Evolutionary conservation across 257 asterid species (phyloP).

Genomic region (Salvia splendens): DNA sequence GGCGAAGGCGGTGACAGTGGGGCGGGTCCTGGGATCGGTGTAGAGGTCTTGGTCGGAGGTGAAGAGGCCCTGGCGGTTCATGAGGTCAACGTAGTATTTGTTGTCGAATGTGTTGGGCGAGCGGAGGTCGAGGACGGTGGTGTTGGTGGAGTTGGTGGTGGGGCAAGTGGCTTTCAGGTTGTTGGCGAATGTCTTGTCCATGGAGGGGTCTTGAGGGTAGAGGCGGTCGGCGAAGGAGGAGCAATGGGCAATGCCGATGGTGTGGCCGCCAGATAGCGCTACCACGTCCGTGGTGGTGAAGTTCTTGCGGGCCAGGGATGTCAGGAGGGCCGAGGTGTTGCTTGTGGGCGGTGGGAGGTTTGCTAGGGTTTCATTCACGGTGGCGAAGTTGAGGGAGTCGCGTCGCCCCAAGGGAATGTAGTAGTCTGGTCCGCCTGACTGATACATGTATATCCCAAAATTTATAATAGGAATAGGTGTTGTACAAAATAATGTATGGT

Average conservation of each 20-base stretch:
- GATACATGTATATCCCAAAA: neutral
- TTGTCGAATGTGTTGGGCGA: slow-evolving; percentile 60
- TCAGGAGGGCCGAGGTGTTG: slow-evolving; percentile 51
- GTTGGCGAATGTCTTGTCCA: slow-evolving; percentile 59
- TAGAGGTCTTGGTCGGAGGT: slow-evolving; percentile 79
- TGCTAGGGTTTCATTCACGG: slow-evolving; percentile 41
- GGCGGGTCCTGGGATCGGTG: slow-evolving; percentile 53
- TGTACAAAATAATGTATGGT: no score
- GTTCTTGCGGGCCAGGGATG: slow-evolving; percentile 48
- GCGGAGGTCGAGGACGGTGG: slow-evolving; percentile 55
- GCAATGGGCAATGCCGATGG: slow-evolving; percentile 69
- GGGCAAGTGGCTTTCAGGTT: slow-evolving; percentile 55
- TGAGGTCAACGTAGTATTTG: slow-evolving; percentile 61
- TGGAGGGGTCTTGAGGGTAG: slow-evolving; percentile 68
- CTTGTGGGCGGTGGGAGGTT: slow-evolving; percentile 63
- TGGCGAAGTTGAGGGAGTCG: slow-evolving; percentile 55
- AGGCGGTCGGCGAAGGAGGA: slow-evolving; percentile 59
- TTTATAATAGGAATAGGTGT: no score
- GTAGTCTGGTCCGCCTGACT: slow-evolving; percentile 74
- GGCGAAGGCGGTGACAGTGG: slow-evolving; percentile 55
- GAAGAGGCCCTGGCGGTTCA: slow-evolving; percentile 73
- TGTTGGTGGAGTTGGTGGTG: slow-evolving; percentile 40
- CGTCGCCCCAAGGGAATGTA: slow-evolving; percentile 63
- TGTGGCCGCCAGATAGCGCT: slow-evolving; percentile 86
- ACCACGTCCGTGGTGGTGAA: slow-evolving; percentile 60